phyloP scores from a whole-genome alignment of 768 basidiomycete species.

The Chlorophyllum brunneum region DNA sequence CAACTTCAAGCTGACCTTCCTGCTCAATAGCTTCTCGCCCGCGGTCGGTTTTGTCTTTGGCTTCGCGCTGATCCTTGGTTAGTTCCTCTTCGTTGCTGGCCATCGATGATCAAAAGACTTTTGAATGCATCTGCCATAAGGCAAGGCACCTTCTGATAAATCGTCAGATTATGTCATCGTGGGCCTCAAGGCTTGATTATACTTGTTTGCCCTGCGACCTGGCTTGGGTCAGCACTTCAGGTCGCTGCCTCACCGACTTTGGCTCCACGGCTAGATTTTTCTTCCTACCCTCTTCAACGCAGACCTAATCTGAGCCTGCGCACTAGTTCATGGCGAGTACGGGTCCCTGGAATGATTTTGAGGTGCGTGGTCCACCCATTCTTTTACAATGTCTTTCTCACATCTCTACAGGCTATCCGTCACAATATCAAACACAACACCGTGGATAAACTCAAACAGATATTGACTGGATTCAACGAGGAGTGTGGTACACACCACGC shows the following conservation, averaged over 20 bases:
- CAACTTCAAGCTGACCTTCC: slow-evolving; percentile 55
- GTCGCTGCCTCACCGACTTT: slow-evolving; percentile 10
- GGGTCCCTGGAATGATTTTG: slow-evolving; percentile 71
- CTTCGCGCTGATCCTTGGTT: slow-evolving; percentile 70
- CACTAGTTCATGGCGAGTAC: slow-evolving; percentile 49
- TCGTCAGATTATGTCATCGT: slow-evolving; percentile 13
- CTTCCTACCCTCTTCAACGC: slow-evolving; percentile 3
- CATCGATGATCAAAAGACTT: slow-evolving; percentile 16
- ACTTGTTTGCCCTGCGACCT: slow-evolving; percentile 20
- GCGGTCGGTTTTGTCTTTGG: slow-evolving; percentile 62
- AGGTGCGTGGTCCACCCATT: slow-evolving; percentile 40
- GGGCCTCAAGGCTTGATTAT: slow-evolving; percentile 6
- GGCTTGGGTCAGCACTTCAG: slow-evolving; percentile 3
- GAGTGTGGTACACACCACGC: slow-evolving; percentile 65
- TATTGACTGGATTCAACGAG: slow-evolving; percentile 73
- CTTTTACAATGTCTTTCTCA: slow-evolving; percentile 17
- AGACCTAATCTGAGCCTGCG: slow-evolving; percentile 9
- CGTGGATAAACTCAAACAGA: slow-evolving; percentile 82
- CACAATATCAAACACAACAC: slow-evolving; percentile 74
- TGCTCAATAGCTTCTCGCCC: slow-evolving; percentile 77
- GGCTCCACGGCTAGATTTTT: slow-evolving; percentile 9
- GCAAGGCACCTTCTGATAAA: slow-evolving; percentile 1
- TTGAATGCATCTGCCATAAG: background rate
- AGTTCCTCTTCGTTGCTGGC: slow-evolving; percentile 48
- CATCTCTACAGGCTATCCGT: slow-evolving; percentile 51